phyloP scores from a whole-genome alignment of 1,284 basidiomycete species.

The Schizophyllum amplum region DNA sequence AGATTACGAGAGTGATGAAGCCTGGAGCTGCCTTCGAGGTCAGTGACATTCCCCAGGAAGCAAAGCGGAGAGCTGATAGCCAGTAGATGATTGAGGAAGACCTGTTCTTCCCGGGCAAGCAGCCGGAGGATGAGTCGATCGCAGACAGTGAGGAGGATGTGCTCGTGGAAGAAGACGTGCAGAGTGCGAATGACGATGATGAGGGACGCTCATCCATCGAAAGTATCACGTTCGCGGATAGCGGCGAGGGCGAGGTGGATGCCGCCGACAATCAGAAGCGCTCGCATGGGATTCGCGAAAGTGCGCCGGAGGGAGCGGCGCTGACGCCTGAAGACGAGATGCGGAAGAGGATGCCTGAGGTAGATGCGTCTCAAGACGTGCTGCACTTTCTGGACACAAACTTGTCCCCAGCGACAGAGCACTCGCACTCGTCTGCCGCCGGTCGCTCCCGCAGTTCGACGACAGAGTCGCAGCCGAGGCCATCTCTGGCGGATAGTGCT shows the following conservation, averaged over 20 bases:
- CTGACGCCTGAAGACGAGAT: neutral
- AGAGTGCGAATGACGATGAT: conserved; percentile 9
- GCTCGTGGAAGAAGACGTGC: conserved; percentile 2
- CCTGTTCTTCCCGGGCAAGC: conserved; percentile 55
- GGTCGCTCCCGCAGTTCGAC: neutral
- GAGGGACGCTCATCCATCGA: conserved; percentile 1
- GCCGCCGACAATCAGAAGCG: neutral
- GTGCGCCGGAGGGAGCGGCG: neutral
- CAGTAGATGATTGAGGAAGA: conserved; percentile 61
- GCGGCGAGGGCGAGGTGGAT: neutral
- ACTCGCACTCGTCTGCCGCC: neutral
- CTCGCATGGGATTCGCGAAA: neutral
- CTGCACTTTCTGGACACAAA: neutral
- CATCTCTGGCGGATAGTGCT: neutral
- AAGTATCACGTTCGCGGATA: neutral
- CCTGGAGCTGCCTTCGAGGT: conserved; percentile 61
- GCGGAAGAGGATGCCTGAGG: neutral
- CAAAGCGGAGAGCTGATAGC: neutral
- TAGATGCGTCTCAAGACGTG: neutral
- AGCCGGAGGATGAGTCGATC: conserved; percentile 18
- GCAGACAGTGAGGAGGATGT: conserved; percentile 11
- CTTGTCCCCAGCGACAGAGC: neutral
- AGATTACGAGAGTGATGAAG: conserved; percentile 60
- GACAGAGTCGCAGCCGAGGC: neutral
- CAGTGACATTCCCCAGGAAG: conserved; percentile 9